These are phyloP conservation scores for Rubia occidens DNA, from an alignment of 305 asterid species.

Conservation along the genomic window DNA sequence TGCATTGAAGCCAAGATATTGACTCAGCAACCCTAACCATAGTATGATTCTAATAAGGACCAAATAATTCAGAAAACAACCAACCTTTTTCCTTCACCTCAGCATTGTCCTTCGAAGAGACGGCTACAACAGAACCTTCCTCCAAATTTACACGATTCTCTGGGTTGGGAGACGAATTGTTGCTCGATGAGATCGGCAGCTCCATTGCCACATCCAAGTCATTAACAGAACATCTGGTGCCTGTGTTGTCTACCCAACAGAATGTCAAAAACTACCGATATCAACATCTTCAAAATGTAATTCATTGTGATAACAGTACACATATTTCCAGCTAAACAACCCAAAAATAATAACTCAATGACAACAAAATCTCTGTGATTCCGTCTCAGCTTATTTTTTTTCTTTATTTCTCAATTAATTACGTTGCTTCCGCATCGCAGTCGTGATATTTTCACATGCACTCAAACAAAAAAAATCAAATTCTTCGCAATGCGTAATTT, in stretches of 20 bases:
- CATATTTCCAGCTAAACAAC: background rate
- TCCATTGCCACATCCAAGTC: slow-evolving; percentile 42
- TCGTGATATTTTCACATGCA: background rate
- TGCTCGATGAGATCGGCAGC: slow-evolving; percentile 43
- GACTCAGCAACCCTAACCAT: background rate
- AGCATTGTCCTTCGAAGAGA: slow-evolving; percentile 42
- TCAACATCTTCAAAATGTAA: slow-evolving; percentile 3
- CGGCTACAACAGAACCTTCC: slow-evolving; percentile 35
- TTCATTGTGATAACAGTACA: background rate
- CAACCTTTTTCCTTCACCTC: slow-evolving; percentile 47
- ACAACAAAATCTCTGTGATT: background rate
- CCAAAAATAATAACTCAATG: background rate
- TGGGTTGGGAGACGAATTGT: slow-evolving; percentile 33
- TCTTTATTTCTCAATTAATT: background rate
- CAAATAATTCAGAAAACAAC: slow-evolving; percentile 12
- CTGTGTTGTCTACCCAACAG: slow-evolving; percentile 22
- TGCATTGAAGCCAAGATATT: slow-evolving; percentile 14
- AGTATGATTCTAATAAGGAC: background rate
- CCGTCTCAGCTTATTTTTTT: background rate
- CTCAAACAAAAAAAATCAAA: slow-evolving; percentile 1
- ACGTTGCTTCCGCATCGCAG: too few species aligned
- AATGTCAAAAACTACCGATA: slow-evolving; percentile 1
- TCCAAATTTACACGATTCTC: slow-evolving; percentile 39
- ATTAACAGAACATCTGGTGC: slow-evolving; percentile 26
- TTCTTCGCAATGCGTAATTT: background rate